Base-by-base conservation (phyloP, 2,329 filamentous ascomycete species). In the Beauveria rudraprayagi region DNA sequence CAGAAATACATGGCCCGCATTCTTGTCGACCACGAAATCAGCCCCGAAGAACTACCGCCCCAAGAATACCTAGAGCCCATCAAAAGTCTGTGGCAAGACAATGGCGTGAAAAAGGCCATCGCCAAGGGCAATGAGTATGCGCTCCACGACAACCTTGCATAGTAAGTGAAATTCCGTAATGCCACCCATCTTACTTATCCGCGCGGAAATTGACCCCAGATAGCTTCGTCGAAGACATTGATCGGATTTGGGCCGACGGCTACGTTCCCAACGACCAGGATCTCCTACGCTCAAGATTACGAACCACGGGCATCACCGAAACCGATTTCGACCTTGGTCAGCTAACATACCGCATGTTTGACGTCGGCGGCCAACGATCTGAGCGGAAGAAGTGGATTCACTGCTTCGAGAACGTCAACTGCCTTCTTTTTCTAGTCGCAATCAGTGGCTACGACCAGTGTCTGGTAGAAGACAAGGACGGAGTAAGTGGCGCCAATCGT, bases 311-410 rank as follows among this genome's bases (percentile, higher is more conserved):
- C 68, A 97, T 97, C 68, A 97, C 91, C 56, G 93, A 97, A 75
- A 96, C 92, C 2, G 84, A 93, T 64, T 97, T 97, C 74, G 91
- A 96, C 73, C 83, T 96, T 16, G 92, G 92, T 63, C 88, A 93
- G 70, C 83, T 97, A 68, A 96, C 92, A 65, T 97, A 97, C 77
- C 89, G 92, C 69, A 97, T 97, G 92, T 96, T 96, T 75, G 92
- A 96, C 70, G 92, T 96, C 52, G 92, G 92, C 72, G 92, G 92
- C 62, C 92, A 96, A 73, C 83, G 92, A 68, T 96, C 92, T 30
- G 92, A 96, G 76, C 88, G 92, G 64, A 96, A 96, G 83, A 96
- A 96, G 80, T 96, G 92, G 92, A 96, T 96, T 65, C 92, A 96
- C 73, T 94, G 92, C 71, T 96, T 96, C 72, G 92, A 96, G 73